Evolutionary conservation across 768 basidiomycete species (phyloP).

Genomic region (Hericium erinaceus): DNA sequence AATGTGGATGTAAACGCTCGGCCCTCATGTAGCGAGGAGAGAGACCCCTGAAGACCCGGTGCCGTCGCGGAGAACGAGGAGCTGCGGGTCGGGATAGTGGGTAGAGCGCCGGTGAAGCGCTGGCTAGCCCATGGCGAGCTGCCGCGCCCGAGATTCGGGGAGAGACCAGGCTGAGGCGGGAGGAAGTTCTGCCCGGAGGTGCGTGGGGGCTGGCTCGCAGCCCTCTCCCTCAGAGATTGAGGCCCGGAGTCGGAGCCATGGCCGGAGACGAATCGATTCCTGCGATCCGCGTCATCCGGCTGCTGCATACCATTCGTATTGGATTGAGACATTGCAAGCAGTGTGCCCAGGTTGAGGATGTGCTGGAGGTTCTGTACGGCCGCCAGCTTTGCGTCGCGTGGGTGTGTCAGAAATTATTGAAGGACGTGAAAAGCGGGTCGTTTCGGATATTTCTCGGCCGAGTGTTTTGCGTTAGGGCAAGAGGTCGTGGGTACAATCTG

Average conservation of each 20-base stretch:
- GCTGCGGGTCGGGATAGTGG: constrained; percentile 51
- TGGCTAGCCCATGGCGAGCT: constrained; percentile 32
- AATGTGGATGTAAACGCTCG: constrained; percentile 64
- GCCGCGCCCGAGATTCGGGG: constrained; percentile 42
- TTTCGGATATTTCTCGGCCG: constrained; percentile 10
- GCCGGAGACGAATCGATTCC: constrained; percentile 46
- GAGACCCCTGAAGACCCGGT: constrained; percentile 38
- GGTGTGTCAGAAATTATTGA: not conserved
- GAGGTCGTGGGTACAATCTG: constrained; percentile 11
- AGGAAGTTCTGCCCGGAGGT: constrained; percentile 37
- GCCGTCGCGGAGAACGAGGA: constrained; percentile 55
- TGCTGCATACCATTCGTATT: constrained; percentile 24
- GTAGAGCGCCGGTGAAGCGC: constrained; percentile 33
- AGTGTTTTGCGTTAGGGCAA: not conserved
- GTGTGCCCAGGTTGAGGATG: constrained; percentile 16
- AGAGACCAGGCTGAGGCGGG: constrained; percentile 32
- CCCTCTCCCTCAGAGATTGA: constrained; percentile 47
- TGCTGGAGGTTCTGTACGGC: constrained; percentile 18
- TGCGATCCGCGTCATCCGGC: constrained; percentile 42
- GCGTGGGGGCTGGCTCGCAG: constrained; percentile 62
- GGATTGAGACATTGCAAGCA: constrained; percentile 24
- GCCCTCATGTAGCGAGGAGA: constrained; percentile 58
- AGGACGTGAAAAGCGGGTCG: not conserved
- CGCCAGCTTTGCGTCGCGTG: constrained; percentile 2
- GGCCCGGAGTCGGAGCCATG: constrained; percentile 32